These are phyloP conservation scores for Nectriaceae sp. DNA, from an alignment of 2,329 filamentous ascomycete genomes.

Conservation along the genomic window DNA sequence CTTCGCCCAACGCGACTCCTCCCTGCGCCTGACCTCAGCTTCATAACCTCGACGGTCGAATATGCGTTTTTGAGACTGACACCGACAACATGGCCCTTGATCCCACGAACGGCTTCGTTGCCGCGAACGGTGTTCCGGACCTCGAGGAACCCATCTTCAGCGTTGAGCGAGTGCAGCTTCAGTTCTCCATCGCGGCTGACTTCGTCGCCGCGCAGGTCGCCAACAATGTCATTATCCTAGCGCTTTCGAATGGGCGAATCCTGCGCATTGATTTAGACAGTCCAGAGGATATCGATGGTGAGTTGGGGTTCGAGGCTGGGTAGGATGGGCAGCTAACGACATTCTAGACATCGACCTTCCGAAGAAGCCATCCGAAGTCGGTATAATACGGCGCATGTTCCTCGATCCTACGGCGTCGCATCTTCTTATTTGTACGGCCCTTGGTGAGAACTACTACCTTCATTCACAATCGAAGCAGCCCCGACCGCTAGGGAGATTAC, in stretches of 20 bases:
- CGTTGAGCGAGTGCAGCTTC: slow-evolving; percentile 86
- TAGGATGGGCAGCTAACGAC: slow-evolving; percentile 7
- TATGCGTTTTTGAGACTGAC: slow-evolving; percentile 22
- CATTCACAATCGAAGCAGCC: slow-evolving; percentile 92
- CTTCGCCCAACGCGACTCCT: not conserved
- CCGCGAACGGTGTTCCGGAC: slow-evolving; percentile 55
- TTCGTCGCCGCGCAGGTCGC: slow-evolving; percentile 96
- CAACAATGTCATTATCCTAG: slow-evolving; percentile 93
- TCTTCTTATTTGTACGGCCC: slow-evolving; percentile 84
- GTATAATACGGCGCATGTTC: slow-evolving; percentile 93
- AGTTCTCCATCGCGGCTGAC: slow-evolving; percentile 91
- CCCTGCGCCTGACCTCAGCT: not conserved
- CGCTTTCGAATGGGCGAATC: slow-evolving; percentile 88
- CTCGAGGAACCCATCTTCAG: slow-evolving; percentile 86
- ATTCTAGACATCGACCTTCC: slow-evolving; percentile 88
- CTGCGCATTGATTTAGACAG: slow-evolving; percentile 92
- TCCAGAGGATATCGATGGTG: slow-evolving; percentile 92
- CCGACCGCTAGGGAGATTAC: slow-evolving; percentile 77
- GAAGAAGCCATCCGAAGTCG: slow-evolving; percentile 87
- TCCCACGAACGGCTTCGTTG: slow-evolving; percentile 66
- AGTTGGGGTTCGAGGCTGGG: slow-evolving; percentile 13
- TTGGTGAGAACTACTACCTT: slow-evolving; percentile 96
- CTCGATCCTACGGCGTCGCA: slow-evolving; percentile 96
- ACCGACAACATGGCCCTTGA: slow-evolving; percentile 38
- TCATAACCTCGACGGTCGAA: slow-evolving; percentile 17